Percentiles rank a stretch among this genome's conserved stretches.
phyloP scores from a whole-genome alignment of 129 eudicot species.

The Flaveria linearis region DNA sequence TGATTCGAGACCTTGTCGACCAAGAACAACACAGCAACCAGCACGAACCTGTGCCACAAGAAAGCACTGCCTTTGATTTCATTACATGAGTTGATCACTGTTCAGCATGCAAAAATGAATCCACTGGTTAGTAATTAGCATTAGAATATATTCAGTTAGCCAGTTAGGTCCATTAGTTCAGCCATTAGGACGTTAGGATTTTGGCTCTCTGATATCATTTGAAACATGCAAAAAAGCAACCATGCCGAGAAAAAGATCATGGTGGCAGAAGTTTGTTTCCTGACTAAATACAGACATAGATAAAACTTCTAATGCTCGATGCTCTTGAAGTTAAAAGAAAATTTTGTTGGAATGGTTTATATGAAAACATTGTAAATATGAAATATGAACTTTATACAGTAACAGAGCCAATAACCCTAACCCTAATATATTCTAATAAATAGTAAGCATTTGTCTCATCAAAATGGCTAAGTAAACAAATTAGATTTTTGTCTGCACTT shows the following conservation, averaged over 20 bases:
- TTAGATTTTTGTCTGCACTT: no score
- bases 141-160: background rate
- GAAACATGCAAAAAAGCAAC: background rate
- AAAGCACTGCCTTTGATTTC: conserved; percentile 91
- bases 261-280: background rate
- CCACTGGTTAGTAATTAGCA: conserved; percentile 4
- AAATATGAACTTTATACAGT: no score
- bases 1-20: conserved; percentile 88
- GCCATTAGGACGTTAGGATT: background rate
- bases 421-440: no score
- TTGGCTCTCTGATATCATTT: background rate
- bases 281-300: background rate
- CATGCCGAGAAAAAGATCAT: background rate
- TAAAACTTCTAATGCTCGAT: no score
- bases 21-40: conserved; percentile 91
- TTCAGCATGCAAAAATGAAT: conserved; percentile 38
- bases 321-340: no score
- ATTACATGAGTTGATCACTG: conserved; percentile 64
- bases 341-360: background rate
- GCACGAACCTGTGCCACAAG: conserved; percentile 99
- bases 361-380: background rate
- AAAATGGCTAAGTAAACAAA: no score
- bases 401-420: no score
- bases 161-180: background rate
- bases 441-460: no score